Base-by-base conservation (phyloP, 2,329 filamentous ascomycete genomes). In the Bipolaris bicolor region DNA sequence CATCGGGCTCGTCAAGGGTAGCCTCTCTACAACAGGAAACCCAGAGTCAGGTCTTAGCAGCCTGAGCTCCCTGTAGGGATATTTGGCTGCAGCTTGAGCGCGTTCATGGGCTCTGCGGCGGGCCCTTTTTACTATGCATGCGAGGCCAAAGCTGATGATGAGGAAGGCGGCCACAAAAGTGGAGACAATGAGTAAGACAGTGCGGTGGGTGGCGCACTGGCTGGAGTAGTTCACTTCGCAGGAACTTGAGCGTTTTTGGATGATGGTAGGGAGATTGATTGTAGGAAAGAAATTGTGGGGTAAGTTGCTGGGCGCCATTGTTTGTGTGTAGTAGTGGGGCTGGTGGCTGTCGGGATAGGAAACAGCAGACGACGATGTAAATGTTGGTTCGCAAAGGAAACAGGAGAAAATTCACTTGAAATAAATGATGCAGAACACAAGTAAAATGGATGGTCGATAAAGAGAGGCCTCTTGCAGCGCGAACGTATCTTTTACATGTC, bases 131-230 rank as follows among this genome's bases (percentile, higher is more conserved):
- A 39, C 63, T 7, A 62, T 39, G 52, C 52, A 65, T 22, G 66
- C 46, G 3, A 62, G 37, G 1, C 48, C 50, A 45, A 68, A 49
- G 45, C 69, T 51, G 43, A 61, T 34, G 53, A 62, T 20, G 15
- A 57, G 60, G 22, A 65, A 24, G 52, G 65, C 36, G 20, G 60
- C 49, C 39, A 68, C 62, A 41, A 55, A 26, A 49, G 65, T 43
- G 24, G 69, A 61, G 37, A 69, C 67, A 53, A 59, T 41, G 15
- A 67, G 53, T 29, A 70, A 37, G 52, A 62, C 49, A 47, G 58
- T 67, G 49, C 68, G 68, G 45, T 71, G 63, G 7, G 62, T 62
- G 13, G 39, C 34, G 57, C 58, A 57, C 7, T 54, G 61, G 20
- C 59, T 58, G 31, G 58, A 54, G 50, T 61, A 52, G 47, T 57